phyloP scores from a whole-genome alignment of 1,284 basidiomycete species.

The Apiotrichum veenhuisii region DNA sequence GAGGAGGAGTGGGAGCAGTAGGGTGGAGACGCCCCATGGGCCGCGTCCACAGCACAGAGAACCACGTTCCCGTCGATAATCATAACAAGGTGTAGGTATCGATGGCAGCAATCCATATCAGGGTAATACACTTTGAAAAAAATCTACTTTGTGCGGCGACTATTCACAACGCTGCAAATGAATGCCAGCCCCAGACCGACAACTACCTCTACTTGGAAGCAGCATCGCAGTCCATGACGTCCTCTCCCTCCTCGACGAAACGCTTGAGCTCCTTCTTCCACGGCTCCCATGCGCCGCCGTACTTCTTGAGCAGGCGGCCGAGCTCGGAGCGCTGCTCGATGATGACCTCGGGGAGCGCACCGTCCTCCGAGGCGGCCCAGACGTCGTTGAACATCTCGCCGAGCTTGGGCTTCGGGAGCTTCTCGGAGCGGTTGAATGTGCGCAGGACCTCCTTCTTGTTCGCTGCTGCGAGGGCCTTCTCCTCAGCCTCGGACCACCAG shows the following conservation, averaged over 20 bases:
- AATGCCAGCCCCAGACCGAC: not conserved
- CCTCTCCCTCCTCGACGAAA: slow-evolving; percentile 73
- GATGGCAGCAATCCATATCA: too few species aligned
- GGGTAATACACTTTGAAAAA: too few species aligned
- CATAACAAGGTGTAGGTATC: too few species aligned
- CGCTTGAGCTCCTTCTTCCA: slow-evolving; percentile 77
- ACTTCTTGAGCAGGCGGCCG: slow-evolving; percentile 69
- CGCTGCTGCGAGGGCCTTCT: slow-evolving; percentile 65
- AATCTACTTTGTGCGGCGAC: too few species aligned
- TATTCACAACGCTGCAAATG: not conserved
- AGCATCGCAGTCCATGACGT: slow-evolving; percentile 53
- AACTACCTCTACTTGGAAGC: slow-evolving; percentile 5
- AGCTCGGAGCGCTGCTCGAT: slow-evolving; percentile 80
- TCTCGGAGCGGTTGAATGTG: slow-evolving; percentile 74
- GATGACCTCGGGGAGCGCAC: slow-evolving; percentile 77
- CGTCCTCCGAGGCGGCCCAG: slow-evolving; percentile 56
- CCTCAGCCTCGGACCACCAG: slow-evolving; percentile 81
- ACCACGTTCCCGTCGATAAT: too few species aligned
- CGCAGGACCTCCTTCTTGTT: slow-evolving; percentile 70
- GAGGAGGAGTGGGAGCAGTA: too few species aligned
- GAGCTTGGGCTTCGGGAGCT: slow-evolving; percentile 64
- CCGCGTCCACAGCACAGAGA: too few species aligned
- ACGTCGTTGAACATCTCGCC: slow-evolving; percentile 82
- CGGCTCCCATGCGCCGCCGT: slow-evolving; percentile 74
- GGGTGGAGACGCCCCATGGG: too few species aligned